Evolutionary conservation across 1,284 basidiomycete genomes (phyloP), one percentile per base, ranked within the genome.

Genomic region (Megacollybia platyphylla): DNA sequence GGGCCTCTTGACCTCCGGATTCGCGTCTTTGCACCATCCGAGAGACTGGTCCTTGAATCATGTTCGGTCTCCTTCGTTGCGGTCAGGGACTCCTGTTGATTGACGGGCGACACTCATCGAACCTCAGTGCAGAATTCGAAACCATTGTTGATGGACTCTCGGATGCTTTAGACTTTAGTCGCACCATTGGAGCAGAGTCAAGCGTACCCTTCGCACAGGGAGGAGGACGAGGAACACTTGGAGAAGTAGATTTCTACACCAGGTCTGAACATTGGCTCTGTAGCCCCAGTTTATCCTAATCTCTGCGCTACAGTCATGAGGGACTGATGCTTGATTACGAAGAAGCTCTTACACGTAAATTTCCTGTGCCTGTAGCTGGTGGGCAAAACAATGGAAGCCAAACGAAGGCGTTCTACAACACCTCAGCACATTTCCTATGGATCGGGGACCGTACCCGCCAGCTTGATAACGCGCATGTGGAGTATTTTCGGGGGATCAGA

Each of bases 381-480:
- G 15, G 37, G 6, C 20, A 17, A 20, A 6, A 11, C n/a, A 36
- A 20, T n/a, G 20, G 20, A 8, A 1, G 4, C 3, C 3, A 6
- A 31, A 7, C 34, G 37, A 64, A 60, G 38, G 70, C 67, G n/a
- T 70, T 71, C 55, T 92, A 90, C 62, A 89, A 90, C 54, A 84
- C 87, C 6, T 89, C 89, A 5, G 87, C 89, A 4, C 93, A 96
- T 59, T 94, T 94, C 61, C 64, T 97, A 46, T 98, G 94, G 94
- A 87, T 98, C 43, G 94, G 94, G 0, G 94, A 98, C 63, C 76
- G 94, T 40, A 98, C 94, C n/a, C 68, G 94, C 36, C 89, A 96
- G 61, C 64, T 97, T 2, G 78, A 82, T 46, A 91, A 91, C 11
- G 94, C 93, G 1, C 94, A 98, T 57, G 80, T 97, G 27, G 94